Base-by-base conservation (phyloP, 2,329 filamentous ascomycete species). In the Pseudogymnoascus sp. region DNA sequence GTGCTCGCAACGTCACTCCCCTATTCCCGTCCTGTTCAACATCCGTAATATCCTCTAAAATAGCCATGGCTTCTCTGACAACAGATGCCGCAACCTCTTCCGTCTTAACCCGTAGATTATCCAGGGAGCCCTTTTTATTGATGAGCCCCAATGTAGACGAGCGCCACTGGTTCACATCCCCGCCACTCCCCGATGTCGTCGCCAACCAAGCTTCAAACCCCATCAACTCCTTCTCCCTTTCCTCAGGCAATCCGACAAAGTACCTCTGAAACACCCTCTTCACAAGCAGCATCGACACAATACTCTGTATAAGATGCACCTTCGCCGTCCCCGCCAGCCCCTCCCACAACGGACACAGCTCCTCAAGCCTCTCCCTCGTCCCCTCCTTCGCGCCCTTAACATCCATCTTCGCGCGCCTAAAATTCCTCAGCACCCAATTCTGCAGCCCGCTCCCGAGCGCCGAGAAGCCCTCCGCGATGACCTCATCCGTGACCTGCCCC, bases 381-480 rank as follows among this genome's bases (percentile, higher is more conserved):
- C 76, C 73, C 38, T 79, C 76, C 59, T 76, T 73, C 13, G 78
- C 74, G 17, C 71, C 76, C 0, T 76, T 73, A 2, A 82, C 68
- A 68, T 83, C 82, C 61, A 88, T 74, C 75, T 82, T 88, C 11
- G 82, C 79, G 66, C 82, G 83, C 61, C 88, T 80, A 67, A 88
- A 91, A 71, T 88, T 83, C 26, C 83, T 82, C 68, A 91, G 85
- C 3, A 87, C 83, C 88, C 88, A 91, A 69, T 91, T 90, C 75
- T 90, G 87, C 68, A 90, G 75, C 23, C 87, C 83, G 69, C 90
- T 87, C 19, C 83, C 83, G 57, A 91, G 73, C 64, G 82, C 79
- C 60, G 80, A 78, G 78, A 89, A 83, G 9, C 80, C 79, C 61
- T 88, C 83, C 1, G 78, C 82, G 71, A 91, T 83, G 10, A 85